Base-by-base conservation (phyloP, 2,329 filamentous ascomycete genomes). In the Sordariomycetes sp. region DNA sequence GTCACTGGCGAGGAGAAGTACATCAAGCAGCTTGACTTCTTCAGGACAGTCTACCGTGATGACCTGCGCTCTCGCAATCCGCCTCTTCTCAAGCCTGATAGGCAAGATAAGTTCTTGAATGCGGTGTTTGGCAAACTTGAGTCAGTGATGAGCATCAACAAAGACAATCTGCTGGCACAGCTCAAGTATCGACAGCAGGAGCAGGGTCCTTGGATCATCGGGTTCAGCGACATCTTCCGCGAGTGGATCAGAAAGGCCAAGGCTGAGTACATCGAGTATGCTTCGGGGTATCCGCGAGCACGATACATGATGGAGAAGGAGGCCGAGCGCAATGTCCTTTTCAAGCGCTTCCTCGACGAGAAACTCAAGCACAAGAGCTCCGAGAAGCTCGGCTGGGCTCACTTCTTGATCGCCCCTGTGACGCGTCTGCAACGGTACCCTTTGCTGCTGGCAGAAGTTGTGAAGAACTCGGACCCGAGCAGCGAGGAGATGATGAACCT, bases 241-340 rank as follows among this genome's bases (percentile, higher is more conserved):
- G 92, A 98, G 61, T 98, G 92, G 92, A 94, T 96, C 41, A 77
- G 92, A 42, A 96, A 95, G 57, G 92, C 92, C 21, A 86, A 82
- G 55, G 66, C 72, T 3, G 82, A 86, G 9, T 98, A 96, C 53
- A 79, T 95, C 40, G 87, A 94, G 38, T 98, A 96, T 55, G 90
- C 90, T 25, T 80, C 82, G 2, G 79, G 79, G 1, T 96, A 92
- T 46, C 90, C 90, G 1, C 78, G 81, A 38, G 90, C 92, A 2
- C 80, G 79, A 24, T 88, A 85, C 51, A 66, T 88, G 34, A 77
- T 98, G 14, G 81, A 87, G 34, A 83, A 82, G 51, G 92, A 98
- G 58, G 70, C 81, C 1, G 80, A 88, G 30, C 75, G 80, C 36
- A 98, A 98, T 46, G 66, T 92, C 21, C 66, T 90, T 15, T 98